Evolutionary conservation across 169 alveolate species (phyloP), one percentile per base, ranked within the genome.

Genomic region (Cryptosporidium tyzzeri): DNA sequence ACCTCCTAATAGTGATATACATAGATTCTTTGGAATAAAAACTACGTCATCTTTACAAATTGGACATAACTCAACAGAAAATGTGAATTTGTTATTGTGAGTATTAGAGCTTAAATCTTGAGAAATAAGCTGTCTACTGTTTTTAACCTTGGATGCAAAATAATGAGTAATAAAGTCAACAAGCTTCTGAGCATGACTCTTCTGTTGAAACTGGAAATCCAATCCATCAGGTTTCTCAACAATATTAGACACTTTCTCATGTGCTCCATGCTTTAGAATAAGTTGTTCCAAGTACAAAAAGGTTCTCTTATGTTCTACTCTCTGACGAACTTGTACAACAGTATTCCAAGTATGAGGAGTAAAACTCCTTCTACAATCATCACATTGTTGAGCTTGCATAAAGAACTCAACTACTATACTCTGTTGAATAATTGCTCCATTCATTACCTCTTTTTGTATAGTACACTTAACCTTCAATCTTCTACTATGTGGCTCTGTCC

Each of bases 341-440:
- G 99, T 98, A 48, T 96, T 95, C 99, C 99, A 98, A 12, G 98
- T 96, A 93, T 98, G 99, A 1, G 99, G 99, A n/a, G 99, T 99
- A 93, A 94, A 97, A 41, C 95, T 94, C 92, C 96, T 96, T 86
- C 97, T 98, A 91, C 99, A 99, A 91, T 97, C 99, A 50, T 97
- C 98, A 92, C 99, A 99, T 91, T 98, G 98, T 86, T 94, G 94
- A 50, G 95, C 95, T 67, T 93, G 95, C 65, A 97, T 96, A 33
- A 95, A 91, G 91, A 94, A 98, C 70, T 97, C 98, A 69, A 97
- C 95, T 9, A 95, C 91, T 59, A 96, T 89, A 33, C 93, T 84
- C 73, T 98, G 95, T 93, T 98, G 97, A 71, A 98, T 93, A 23
- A 94, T 93, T 16, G 98, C 96, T 74, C 98, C 97, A 73, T 94